These are phyloP conservation scores for Leccinum pseudoinsigne DNA, from an alignment of 1,284 basidiomycete species.

Conservation along the genomic window DNA sequence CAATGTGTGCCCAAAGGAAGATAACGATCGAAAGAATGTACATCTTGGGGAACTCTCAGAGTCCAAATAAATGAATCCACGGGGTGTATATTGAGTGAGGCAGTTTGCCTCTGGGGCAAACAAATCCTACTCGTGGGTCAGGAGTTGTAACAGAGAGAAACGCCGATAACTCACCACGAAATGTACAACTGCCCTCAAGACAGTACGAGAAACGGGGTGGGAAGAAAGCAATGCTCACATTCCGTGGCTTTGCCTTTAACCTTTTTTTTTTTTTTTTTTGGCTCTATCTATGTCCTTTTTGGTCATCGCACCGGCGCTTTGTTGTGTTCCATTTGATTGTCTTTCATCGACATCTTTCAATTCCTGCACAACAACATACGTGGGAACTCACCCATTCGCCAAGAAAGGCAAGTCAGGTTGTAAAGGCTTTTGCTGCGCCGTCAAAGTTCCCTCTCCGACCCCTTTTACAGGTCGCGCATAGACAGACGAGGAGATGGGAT, in stretches of 20 bases:
- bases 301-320: no score
- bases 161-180: not conserved
- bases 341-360: no score
- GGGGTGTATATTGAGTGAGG: not conserved
- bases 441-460: not conserved
- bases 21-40: not conserved
- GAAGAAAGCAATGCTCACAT: not conserved
- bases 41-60: slow-evolving; percentile 11
- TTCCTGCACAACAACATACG: not conserved
- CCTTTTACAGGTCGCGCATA: no score
- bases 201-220: not conserved
- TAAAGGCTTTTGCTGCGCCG: not conserved
- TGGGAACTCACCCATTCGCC: not conserved
- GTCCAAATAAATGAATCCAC: not conserved
- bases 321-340: no score
- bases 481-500: not conserved
- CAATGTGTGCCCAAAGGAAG: slow-evolving; percentile 1
- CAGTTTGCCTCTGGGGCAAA: slow-evolving; percentile 7
- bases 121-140: not conserved
- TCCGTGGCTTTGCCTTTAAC: not conserved
- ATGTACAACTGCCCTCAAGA: slow-evolving; percentile 5
- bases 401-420: not conserved
- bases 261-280: not conserved
- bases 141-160: not conserved
- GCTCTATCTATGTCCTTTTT: no score